Evolutionary conservation across 78 protist species (phyloP).

Genomic region (Protostelium mycophagum): DNA sequence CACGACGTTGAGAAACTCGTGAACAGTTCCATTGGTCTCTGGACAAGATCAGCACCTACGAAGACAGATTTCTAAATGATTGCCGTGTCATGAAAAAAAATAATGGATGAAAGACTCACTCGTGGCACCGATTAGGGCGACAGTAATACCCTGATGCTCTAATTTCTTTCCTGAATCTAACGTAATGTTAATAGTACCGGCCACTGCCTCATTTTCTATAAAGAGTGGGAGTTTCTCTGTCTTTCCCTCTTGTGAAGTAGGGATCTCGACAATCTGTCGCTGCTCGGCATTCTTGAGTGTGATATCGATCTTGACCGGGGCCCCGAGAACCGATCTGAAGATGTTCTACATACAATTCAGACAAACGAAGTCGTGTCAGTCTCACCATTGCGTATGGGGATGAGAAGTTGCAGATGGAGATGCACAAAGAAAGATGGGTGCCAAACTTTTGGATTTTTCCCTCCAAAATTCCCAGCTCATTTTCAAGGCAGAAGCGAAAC

Average conservation of each 20-base stretch:
- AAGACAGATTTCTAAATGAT: no score
- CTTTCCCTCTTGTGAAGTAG: conserved; percentile 26
- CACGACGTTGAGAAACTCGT: conserved; percentile 80
- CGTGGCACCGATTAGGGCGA: conserved; percentile 90
- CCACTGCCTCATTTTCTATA: conserved; percentile 56
- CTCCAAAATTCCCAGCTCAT: no score
- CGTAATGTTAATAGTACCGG: conserved; percentile 41
- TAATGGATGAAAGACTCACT: conserved; percentile 8
- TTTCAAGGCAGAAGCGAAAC: no score
- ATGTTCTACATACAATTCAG: not conserved
- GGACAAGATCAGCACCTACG: not conserved
- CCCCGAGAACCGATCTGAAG: not conserved
- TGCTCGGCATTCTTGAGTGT: not conserved
- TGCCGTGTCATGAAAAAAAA: not conserved
- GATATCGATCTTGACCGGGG: not conserved
- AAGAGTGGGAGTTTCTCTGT: conserved; percentile 44
- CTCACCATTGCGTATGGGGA: not conserved
- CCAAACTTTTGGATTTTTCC: no score
- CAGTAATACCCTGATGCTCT: conserved; percentile 85
- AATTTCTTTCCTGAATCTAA: conserved; percentile 52
- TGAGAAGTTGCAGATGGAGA: no score
- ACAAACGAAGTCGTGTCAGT: not conserved
- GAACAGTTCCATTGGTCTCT: conserved; percentile 16
- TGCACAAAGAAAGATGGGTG: no score
- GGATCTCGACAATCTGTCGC: not conserved